These are phyloP conservation scores for Carex pumila DNA, from an alignment of 176 grass and related monocot species.

Conservation along the genomic window DNA sequence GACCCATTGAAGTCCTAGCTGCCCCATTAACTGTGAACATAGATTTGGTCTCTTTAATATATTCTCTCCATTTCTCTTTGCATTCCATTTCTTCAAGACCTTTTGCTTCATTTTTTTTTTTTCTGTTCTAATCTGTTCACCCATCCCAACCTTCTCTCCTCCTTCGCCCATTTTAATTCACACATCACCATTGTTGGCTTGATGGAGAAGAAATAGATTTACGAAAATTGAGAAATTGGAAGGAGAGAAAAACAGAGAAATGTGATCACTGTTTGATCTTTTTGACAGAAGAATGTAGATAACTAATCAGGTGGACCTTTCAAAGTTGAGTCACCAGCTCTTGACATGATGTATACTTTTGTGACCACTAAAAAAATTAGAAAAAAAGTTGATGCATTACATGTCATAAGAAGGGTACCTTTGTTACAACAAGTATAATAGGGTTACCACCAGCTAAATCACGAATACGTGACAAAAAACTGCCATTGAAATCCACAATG, in stretches of 20 bases:
- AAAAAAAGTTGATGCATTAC: background rate
- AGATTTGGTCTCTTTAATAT: background rate
- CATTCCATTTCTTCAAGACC: background rate
- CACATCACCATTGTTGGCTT: background rate
- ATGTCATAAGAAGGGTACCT: conserved; percentile 29
- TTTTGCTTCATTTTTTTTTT: background rate
- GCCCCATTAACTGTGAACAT: background rate
- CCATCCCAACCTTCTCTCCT: background rate
- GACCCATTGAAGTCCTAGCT: background rate
- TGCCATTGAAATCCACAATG: conserved; percentile 96
- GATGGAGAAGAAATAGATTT: background rate
- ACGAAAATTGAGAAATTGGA: background rate
- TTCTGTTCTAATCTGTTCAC: background rate
- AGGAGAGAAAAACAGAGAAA: background rate
- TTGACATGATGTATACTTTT: background rate
- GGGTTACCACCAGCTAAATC: conserved; percentile 85
- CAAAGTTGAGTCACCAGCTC: background rate
- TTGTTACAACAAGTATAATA: conserved; percentile 87
- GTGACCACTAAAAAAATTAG: background rate
- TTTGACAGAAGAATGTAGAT: background rate
- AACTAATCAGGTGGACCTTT: background rate
- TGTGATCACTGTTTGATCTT: background rate
- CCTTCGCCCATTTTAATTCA: background rate
- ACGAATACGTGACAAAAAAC: conserved; percentile 69
- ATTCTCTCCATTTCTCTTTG: background rate